A percentile compares a stretch with the other conserved stretches of the same genome.
phyloP scores from a whole-genome alignment of 108 stramenopile genomes.

The Nitzschia sp. region DNA sequence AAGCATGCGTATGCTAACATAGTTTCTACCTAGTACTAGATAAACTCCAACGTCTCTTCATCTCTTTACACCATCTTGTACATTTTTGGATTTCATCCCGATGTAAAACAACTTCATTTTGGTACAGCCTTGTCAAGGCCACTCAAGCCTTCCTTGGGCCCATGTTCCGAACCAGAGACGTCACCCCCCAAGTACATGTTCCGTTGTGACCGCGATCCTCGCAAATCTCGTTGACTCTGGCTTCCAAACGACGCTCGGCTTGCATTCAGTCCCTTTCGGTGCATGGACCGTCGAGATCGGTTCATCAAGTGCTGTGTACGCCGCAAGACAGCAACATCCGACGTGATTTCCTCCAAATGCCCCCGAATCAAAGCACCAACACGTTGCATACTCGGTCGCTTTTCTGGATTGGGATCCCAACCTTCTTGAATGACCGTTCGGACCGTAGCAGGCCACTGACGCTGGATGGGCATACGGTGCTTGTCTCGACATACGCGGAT shows the following conservation, averaged over 20 bases:
- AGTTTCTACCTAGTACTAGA: too few species aligned
- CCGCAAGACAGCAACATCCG: conserved; percentile 21
- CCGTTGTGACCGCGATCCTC: conserved; percentile 9
- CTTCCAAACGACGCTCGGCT: background rate
- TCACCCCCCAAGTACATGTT: conserved; percentile 54
- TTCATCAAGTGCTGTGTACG: conserved; percentile 41
- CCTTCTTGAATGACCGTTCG: conserved; percentile 35
- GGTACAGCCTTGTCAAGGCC: background rate
- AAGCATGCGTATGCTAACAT: too few species aligned
- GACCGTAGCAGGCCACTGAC: conserved; percentile 26
- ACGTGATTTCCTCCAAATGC: conserved; percentile 33
- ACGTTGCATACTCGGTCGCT: conserved; percentile 41
- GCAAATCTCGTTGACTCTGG: background rate
- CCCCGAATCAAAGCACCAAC: conserved; percentile 38
- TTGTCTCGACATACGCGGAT: conserved; percentile 23
- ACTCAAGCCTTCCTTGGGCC: background rate
- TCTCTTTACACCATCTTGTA: too few species aligned
- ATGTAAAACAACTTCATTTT: background rate
- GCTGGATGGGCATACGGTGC: conserved; percentile 9
- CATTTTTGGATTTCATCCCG: too few species aligned
- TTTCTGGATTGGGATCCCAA: conserved; percentile 39
- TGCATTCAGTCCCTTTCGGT: background rate
- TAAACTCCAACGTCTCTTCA: too few species aligned
- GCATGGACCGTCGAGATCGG: conserved; percentile 18
- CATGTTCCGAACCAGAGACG: background rate